These are phyloP conservation scores for Yamadazyma phyllophila DNA, from an alignment of 805 yeast species.

Conservation along the genomic window DNA sequence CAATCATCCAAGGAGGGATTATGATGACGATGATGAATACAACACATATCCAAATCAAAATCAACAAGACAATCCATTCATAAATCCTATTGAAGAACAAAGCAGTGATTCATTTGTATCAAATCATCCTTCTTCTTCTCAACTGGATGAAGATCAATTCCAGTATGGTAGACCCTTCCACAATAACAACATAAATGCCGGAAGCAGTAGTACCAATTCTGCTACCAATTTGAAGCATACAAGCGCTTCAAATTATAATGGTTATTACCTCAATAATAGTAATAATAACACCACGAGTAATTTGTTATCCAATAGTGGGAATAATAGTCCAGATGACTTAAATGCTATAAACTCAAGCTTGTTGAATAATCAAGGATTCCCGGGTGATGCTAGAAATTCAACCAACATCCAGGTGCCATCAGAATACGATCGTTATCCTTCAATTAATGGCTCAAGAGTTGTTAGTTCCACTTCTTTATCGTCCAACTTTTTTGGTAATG, in stretches of 20 bases:
- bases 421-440: constrained; percentile 68
- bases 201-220: constrained; percentile 1
- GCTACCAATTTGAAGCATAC: constrained; percentile 7
- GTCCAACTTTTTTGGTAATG: constrained; percentile 16
- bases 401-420: constrained; percentile 42
- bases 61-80: constrained; percentile 14
- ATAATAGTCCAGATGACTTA: constrained; percentile 8
- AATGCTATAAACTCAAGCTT: constrained; percentile 12
- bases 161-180: constrained; percentile 37
- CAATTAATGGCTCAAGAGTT: constrained; percentile 55
- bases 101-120: constrained; percentile 14
- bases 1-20: constrained; percentile 19
- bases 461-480: constrained; percentile 46
- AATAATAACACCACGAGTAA: constrained; percentile 40
- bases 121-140: constrained; percentile 15
- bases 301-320: constrained; percentile 26
- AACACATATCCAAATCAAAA: constrained; percentile 8
- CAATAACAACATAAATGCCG: not conserved
- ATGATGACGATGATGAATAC: constrained; percentile 13
- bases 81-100: constrained; percentile 16
- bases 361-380: constrained; percentile 12
- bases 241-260: constrained; percentile 29
- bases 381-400: constrained; percentile 6
- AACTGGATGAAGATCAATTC: constrained; percentile 17
- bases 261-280: constrained; percentile 30